phyloP scores from a whole-genome alignment of 139 green algal genomes.

The Tetraselmis chui region DNA sequence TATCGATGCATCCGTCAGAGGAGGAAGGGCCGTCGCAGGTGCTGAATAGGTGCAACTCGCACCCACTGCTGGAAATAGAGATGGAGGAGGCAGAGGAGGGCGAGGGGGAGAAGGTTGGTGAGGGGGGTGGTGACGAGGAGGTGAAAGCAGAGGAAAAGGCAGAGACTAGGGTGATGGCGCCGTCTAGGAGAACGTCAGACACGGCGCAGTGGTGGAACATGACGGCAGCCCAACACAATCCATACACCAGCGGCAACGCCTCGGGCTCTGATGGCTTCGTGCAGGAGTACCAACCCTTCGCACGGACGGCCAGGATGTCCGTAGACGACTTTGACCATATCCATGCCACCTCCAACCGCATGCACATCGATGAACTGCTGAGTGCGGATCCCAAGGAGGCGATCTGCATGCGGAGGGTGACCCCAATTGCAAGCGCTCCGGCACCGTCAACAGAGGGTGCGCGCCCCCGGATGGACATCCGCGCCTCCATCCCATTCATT shows the following conservation, averaged over 20 bases:
- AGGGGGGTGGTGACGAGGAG: too few relatives aligned
- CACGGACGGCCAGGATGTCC: not conserved
- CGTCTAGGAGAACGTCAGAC: too few relatives aligned
- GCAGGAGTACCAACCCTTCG: not conserved
- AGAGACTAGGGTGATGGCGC: too few relatives aligned
- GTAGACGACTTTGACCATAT: not conserved
- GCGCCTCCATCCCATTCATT: too few relatives aligned
- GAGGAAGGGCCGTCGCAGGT: too few relatives aligned
- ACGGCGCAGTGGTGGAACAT: not conserved
- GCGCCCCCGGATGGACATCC: too few relatives aligned
- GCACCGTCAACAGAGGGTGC: too few relatives aligned
- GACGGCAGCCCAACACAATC: not conserved
- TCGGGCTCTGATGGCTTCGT: not conserved
- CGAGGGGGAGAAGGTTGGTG: not conserved
- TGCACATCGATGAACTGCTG: not conserved
- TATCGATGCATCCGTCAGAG: too few relatives aligned
- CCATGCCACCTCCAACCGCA: not conserved
- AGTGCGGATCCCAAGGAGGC: not conserved
- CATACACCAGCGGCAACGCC: not conserved
- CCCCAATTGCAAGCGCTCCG: too few relatives aligned
- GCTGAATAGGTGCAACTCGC: not conserved
- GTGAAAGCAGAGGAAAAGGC: too few relatives aligned
- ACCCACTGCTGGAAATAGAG: too few relatives aligned
- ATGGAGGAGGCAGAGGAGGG: not conserved
- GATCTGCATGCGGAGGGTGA: too few relatives aligned